Base-by-base conservation (phyloP, 768 basidiomycete genomes). In the Mycena metata region DNA sequence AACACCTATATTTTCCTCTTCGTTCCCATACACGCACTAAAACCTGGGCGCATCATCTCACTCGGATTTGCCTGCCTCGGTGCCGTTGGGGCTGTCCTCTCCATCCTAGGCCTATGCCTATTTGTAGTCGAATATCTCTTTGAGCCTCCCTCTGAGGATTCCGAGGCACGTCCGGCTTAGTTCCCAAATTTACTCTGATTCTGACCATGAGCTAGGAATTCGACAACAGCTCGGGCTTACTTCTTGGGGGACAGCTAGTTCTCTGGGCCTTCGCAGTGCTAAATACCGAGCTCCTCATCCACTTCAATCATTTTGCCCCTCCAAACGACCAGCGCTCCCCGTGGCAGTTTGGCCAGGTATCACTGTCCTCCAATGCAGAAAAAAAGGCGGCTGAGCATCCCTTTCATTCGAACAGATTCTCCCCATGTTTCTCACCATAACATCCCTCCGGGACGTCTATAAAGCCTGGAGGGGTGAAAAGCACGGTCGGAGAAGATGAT, bases 181-280 rank as follows among this genome's bases (percentile, higher is more conserved):
- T 47, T 19, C 46, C 46, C 46, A 47, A 47, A 47, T 47, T 47
- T 47, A 47, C 17, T 47, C 46, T 47, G n/a, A 23, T 47, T 47
- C 46, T 47, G 17, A 47, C n/a, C 24, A 47, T 47, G 24, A 13
- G n/a, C n/a, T 47, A 47, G 46, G 46, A 47, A 47, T 19, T 23
- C 21, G n/a, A 47, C 46, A 47, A 47, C 8, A 15, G 3, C n/a
- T 21, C 15, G 2, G 46, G 46, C 46, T 21, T n/a, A n/a, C 19
- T 23, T 23, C 5, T 5, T 8, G 21, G n/a, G 15, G 5, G 9
- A 45, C 43, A 45, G 43, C 6, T 19, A 45, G 15, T 45, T 10
- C 7, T 45, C 43, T 45, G 43, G 46, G 24, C n/a, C 15, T 21
- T 13, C 46, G 8, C 46, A 6, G 46, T 23, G 46, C n/a, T 47